Percentiles rank a stretch among this genome's conserved stretches.
These are phyloP conservation scores for Erigeron philadelphicus DNA, from an alignment of 140 eudicot genomes.

Conservation along the genomic window DNA sequence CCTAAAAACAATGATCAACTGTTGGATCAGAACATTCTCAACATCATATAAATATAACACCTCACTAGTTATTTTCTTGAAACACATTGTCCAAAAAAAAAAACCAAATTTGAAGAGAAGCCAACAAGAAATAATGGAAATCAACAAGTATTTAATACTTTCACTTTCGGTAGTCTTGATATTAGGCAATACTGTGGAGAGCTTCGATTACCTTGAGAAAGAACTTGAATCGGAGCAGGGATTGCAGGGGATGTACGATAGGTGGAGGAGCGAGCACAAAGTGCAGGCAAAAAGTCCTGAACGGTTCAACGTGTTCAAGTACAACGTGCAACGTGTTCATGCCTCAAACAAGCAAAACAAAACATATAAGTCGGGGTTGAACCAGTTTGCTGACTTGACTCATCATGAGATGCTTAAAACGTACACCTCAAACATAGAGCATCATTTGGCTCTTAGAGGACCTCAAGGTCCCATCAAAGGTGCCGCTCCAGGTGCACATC, in stretches of 20 bases:
- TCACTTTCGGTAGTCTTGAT: background rate
- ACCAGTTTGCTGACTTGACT: conserved; percentile 78
- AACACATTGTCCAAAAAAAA: background rate
- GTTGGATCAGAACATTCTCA: no score
- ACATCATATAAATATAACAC: no score
- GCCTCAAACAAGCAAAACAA: conserved; percentile 53
- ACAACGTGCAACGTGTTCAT: conserved; percentile 27
- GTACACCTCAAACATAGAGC: conserved; percentile 51
- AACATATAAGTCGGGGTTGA: conserved; percentile 60
- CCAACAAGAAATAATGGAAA: background rate
- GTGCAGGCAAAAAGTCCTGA: background rate
- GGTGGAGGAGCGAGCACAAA: background rate
- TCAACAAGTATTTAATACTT: background rate
- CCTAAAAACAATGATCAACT: no score
- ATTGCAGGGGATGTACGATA: conserved; percentile 1
- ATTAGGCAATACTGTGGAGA: background rate
- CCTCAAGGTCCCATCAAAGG: background rate
- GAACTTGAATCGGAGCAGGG: background rate
- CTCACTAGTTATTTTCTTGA: no score
- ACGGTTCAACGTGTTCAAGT: background rate
- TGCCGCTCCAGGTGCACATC: background rate
- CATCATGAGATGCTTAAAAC: conserved; percentile 50
- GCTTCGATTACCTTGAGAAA: background rate
- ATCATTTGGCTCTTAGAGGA: conserved; percentile 43
- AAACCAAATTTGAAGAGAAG: background rate